Percentiles rank a stretch among this genome's conserved stretches.
phyloP scores from a whole-genome alignment of 192 early-diverging fungal species.

The Coemansia biformis region DNA sequence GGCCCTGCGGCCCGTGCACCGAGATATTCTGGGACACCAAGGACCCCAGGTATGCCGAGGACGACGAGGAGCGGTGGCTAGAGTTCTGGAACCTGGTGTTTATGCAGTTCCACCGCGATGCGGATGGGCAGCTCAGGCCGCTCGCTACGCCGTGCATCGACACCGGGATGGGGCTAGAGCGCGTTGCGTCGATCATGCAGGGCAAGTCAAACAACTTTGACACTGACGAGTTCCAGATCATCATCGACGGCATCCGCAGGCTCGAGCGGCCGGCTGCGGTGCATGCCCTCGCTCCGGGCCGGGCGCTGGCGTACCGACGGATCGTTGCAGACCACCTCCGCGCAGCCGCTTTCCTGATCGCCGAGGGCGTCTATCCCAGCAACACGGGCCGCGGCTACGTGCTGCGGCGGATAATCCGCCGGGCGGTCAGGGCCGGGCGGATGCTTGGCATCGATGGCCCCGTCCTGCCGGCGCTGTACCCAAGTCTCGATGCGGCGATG shows the following conservation, averaged over 20 bases:
- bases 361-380: conserved; percentile 89
- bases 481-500: conserved; percentile 85
- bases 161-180: conserved; percentile 97
- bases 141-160: conserved; percentile 94
- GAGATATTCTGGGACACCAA: conserved; percentile 97
- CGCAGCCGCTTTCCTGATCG: conserved; percentile 89
- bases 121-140: conserved; percentile 71
- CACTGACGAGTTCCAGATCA: conserved; percentile 81
- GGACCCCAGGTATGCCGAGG: conserved; percentile 74
- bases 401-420: conserved; percentile 87
- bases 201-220: conserved; percentile 94
- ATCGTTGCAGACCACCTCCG: conserved; percentile 98
- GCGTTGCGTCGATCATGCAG: conserved; percentile 88
- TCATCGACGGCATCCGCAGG: conserved; percentile 73
- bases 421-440: conserved; percentile 85
- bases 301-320: conserved; percentile 85
- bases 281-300: conserved; percentile 73
- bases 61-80: conserved; percentile 88
- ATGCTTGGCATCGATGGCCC: conserved; percentile 76
- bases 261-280: conserved; percentile 46
- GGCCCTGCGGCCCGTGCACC: conserved; percentile 95
- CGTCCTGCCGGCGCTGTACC: conserved; percentile 88
- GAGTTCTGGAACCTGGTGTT: conserved; percentile 99
- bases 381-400: conserved; percentile 99
- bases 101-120: conserved; percentile 95